Percentiles rank a stretch among this genome's conserved stretches.
Evolutionary conservation across 164 flowering plant species (phyloP).

Genomic region (Chloranthus sessilifolius): DNA sequence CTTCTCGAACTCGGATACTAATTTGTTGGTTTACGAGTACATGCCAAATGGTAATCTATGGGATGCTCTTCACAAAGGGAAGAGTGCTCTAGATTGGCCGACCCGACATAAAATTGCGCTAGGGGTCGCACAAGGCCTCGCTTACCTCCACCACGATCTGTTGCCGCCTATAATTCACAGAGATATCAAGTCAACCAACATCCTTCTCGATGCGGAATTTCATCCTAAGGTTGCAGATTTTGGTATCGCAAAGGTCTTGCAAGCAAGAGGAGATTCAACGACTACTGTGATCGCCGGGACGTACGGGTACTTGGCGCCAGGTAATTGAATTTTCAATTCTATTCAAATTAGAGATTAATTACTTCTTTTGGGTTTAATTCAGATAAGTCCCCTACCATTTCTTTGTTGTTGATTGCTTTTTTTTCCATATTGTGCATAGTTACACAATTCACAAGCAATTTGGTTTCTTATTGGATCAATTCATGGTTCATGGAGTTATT

Average conservation of each 20-base stretch:
- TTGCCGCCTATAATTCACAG: constrained; percentile 78
- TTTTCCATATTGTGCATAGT: too few species aligned
- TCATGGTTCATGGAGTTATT: too few species aligned
- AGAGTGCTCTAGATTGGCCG: constrained; percentile 68
- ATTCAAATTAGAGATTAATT: too few species aligned
- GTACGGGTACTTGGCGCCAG: constrained; percentile 95
- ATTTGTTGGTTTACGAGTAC: constrained; percentile 80
- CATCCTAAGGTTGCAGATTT: constrained; percentile 95
- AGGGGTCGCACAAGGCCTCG: constrained; percentile 90
- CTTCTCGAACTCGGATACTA: constrained; percentile 62
- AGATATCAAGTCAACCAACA: constrained; percentile 89
- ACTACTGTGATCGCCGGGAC: constrained; percentile 85
- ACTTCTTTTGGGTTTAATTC: too few species aligned
- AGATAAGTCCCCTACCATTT: too few species aligned
- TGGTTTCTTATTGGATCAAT: too few species aligned
- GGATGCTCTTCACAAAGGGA: constrained; percentile 77
- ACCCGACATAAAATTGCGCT: constrained; percentile 76
- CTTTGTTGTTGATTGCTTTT: too few species aligned
- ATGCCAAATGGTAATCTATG: constrained; percentile 96
- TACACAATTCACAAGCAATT: too few species aligned
- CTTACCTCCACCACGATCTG: constrained; percentile 92
- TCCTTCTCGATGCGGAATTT: constrained; percentile 65
- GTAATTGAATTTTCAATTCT: constrained; percentile 31
- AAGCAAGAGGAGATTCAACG: constrained; percentile 69
- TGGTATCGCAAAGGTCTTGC: constrained; percentile 91